Evolutionary conservation across 306 rosid genomes (phyloP).

Genomic region (Myrica gale): DNA sequence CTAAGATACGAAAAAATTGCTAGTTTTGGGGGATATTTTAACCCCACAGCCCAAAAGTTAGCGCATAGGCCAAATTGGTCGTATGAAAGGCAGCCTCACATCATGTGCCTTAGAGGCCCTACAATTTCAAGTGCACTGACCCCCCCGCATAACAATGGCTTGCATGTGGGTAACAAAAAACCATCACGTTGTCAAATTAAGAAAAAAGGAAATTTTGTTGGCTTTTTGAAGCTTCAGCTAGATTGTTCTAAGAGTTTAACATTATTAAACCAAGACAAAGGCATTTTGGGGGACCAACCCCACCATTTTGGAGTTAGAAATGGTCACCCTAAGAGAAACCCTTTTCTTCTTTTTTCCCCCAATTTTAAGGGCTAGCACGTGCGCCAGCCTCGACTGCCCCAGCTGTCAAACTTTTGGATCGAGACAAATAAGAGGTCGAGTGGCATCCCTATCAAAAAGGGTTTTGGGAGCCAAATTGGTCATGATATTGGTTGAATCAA

Average conservation of each 20-base stretch:
- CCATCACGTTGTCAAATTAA: conserved; percentile 37
- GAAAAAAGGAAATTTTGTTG: conserved; percentile 7
- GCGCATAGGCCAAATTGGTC: conserved; percentile 26
- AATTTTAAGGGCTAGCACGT: conserved; percentile 38
- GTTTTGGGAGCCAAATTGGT: conserved; percentile 22
- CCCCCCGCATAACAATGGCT: conserved; percentile 23
- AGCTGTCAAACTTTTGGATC: conserved; percentile 29
- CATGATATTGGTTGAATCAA: conserved; percentile 26
- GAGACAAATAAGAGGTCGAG: conserved; percentile 28
- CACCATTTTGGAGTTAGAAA: conserved; percentile 1
- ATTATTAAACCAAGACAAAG: conserved; percentile 22
- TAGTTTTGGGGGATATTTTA: conserved; percentile 6
- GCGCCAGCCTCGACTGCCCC: conserved; percentile 25
- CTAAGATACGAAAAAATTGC: conserved; percentile 16
- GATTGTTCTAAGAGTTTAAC: conserved; percentile 31
- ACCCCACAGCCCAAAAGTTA: conserved; percentile 27
- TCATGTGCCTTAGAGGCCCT: conserved; percentile 60
- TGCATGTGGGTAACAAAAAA: conserved; percentile 56
- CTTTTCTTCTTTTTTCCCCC: no score
- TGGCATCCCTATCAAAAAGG: conserved; percentile 34
- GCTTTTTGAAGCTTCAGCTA: conserved; percentile 24
- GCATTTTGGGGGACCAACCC: conserved; percentile 25
- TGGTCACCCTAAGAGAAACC: conserved; percentile 15
- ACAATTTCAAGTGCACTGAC: conserved; percentile 52
- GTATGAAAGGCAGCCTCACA: conserved; percentile 12